These are phyloP conservation scores for Haematococcus sp. DNA, from an alignment of 139 green algal genomes.

Conservation along the genomic window DNA sequence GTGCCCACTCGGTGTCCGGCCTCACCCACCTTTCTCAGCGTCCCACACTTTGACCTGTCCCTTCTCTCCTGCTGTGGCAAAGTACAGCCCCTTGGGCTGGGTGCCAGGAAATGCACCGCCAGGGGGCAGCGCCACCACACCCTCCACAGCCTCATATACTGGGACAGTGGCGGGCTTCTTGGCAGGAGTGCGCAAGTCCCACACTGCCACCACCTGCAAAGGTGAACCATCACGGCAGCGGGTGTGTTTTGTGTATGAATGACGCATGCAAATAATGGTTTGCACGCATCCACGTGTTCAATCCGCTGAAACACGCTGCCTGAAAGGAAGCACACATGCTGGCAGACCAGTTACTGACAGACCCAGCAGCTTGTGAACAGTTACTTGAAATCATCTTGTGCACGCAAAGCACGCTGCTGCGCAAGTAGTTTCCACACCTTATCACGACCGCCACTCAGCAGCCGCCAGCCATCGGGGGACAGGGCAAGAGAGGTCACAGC, in stretches of 20 bases:
- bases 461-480: constrained; percentile 65
- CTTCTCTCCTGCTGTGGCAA: constrained; percentile 82
- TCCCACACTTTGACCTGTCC: constrained; percentile 71
- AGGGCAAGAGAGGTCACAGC: constrained; percentile 79
- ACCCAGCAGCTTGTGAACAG: no score
- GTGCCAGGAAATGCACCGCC: neutral
- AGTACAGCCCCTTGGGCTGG: constrained; percentile 40
- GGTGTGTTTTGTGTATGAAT: no score
- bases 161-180: constrained; percentile 68
- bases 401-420: no score
- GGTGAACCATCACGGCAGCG: no score
- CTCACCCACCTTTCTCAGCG: constrained; percentile 56
- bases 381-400: no score
- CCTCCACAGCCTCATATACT: constrained; percentile 88
- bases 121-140: constrained; percentile 33
- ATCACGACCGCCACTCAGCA: constrained; percentile 52
- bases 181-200: constrained; percentile 64
- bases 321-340: no score
- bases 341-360: no score
- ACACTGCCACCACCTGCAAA: constrained; percentile 67
- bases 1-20: neutral
- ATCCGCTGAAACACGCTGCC: no score
- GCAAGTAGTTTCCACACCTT: no score
- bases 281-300: no score
- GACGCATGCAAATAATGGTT: no score